A percentile compares a stretch with the other conserved stretches of the same genome.
These are phyloP conservation scores for Triangularia verruculosa DNA, from an alignment of 2,329 filamentous ascomycete genomes.

Conservation along the genomic window DNA sequence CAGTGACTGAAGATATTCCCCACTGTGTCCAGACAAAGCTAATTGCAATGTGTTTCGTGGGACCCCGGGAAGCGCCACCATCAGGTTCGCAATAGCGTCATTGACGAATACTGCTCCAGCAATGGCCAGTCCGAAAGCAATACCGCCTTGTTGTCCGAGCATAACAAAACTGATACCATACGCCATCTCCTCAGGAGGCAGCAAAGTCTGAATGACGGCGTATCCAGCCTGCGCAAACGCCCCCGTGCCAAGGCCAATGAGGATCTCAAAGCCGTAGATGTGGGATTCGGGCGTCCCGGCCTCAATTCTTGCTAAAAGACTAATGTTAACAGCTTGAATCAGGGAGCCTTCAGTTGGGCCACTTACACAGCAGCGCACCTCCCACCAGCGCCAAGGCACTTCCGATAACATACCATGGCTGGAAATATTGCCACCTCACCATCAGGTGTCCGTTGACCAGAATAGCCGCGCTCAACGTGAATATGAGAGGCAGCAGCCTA, in stretches of 20 bases:
- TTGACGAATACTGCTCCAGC: constrained; percentile 19
- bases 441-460: constrained; percentile 16
- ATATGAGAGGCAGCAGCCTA: constrained; percentile 40
- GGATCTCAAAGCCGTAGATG: constrained; percentile 35
- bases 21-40: background rate
- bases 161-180: background rate
- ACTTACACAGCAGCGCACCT: background rate
- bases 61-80: background rate
- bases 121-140: constrained; percentile 12
- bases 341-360: background rate
- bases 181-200: constrained; percentile 31
- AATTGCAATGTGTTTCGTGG: background rate
- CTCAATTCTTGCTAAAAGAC: background rate
- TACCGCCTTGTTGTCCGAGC: constrained; percentile 18
- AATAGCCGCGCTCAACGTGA: constrained; percentile 10
- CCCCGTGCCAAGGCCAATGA: constrained; percentile 41
- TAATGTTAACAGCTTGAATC: background rate
- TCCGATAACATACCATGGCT: constrained; percentile 17
- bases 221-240: constrained; percentile 36
- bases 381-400: constrained; percentile 11
- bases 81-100: background rate
- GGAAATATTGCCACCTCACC: constrained; percentile 21
- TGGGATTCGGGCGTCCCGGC: constrained; percentile 24
- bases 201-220: constrained; percentile 35
- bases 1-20: background rate